Evolutionary conservation across 2,329 filamentous ascomycete species (phyloP).

Genomic region (Diaporthe sp.): DNA sequence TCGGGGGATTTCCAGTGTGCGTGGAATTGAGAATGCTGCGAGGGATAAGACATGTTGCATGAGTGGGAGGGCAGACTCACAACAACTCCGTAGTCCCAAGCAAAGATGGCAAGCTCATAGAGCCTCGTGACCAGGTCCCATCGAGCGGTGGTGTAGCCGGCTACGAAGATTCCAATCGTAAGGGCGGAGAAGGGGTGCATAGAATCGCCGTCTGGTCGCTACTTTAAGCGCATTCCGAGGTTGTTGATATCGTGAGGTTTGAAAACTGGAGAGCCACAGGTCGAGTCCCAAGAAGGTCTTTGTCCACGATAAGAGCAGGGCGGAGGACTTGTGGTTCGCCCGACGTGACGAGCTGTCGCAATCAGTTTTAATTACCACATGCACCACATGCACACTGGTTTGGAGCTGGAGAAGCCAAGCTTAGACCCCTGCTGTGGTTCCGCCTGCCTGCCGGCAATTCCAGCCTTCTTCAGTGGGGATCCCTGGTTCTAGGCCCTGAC

Average conservation of each 20-base stretch:
- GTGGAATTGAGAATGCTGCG: neutral
- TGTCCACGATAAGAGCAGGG: conserved; percentile 29
- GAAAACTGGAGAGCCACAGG: neutral
- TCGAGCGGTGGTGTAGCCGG: conserved; percentile 98
- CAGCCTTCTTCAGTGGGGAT: conserved; percentile 31
- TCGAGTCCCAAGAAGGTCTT: neutral
- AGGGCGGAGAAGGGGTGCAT: conserved; percentile 99
- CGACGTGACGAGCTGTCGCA: conserved; percentile 29
- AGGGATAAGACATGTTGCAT: neutral
- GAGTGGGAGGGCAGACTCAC: conserved; percentile 66
- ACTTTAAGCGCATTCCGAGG: conserved; percentile 60
- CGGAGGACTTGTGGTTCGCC: conserved; percentile 18
- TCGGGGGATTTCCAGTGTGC: neutral
- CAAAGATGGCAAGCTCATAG: conserved; percentile 97
- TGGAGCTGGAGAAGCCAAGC: conserved; percentile 33
- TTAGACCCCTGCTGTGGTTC: conserved; percentile 11
- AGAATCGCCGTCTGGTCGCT: conserved; percentile 62
- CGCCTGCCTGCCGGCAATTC: conserved; percentile 25
- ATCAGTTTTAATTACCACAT: conserved; percentile 35
- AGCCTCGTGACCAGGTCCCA: conserved; percentile 98
- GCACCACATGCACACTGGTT: neutral
- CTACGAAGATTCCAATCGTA: conserved; percentile 98
- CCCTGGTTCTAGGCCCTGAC: conserved; percentile 22
- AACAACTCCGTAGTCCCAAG: conserved; percentile 98
- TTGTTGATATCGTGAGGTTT: conserved; percentile 7